These are phyloP conservation scores for Iberis amara DNA, from an alignment of 441 rosid species.

Conservation along the genomic window DNA sequence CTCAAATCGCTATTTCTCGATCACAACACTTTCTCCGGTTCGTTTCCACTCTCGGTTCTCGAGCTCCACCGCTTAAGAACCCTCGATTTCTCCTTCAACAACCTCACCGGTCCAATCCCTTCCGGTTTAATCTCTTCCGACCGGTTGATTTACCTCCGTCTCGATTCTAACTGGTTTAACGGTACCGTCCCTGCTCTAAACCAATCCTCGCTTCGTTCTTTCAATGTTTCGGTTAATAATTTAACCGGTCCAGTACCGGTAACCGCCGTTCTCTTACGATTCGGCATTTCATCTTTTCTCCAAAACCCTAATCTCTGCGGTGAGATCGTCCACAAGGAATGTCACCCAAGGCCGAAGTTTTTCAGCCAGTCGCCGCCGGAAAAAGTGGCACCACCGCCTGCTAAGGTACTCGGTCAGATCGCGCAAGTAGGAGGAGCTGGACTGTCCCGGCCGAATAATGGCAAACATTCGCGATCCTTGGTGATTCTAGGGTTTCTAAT, in stretches of 20 bases:
- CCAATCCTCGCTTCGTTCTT: slow-evolving; percentile 58
- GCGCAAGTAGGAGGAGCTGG: slow-evolving; percentile 49
- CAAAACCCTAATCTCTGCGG: slow-evolving; percentile 80
- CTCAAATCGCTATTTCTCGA: slow-evolving; percentile 68
- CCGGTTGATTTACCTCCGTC: slow-evolving; percentile 53
- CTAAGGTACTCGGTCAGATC: slow-evolving; percentile 42
- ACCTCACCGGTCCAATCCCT: slow-evolving; percentile 58
- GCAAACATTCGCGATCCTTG: slow-evolving; percentile 38
- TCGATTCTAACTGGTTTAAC: slow-evolving; percentile 55
- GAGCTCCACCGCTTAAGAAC: slow-evolving; percentile 58
- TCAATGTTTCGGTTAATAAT: slow-evolving; percentile 71
- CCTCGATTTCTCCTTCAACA: slow-evolving; percentile 59
- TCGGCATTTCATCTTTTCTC: slow-evolving; percentile 47
- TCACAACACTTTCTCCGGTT: slow-evolving; percentile 60
- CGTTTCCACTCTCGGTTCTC: slow-evolving; percentile 55
- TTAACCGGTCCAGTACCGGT: slow-evolving; percentile 70
- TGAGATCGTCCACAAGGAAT: slow-evolving; percentile 74
- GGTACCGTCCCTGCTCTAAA: slow-evolving; percentile 68
- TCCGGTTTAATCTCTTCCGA: slow-evolving; percentile 35
- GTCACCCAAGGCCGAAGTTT: slow-evolving; percentile 55
- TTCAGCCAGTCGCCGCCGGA: slow-evolving; percentile 40
- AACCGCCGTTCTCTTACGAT: slow-evolving; percentile 51
- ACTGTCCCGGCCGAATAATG: slow-evolving; percentile 33
- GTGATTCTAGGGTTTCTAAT: slow-evolving; percentile 51
- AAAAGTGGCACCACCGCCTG: slow-evolving; percentile 35